Base-by-base conservation (phyloP, 169 alveolate species). In the Miamiensis avidus region DNA sequence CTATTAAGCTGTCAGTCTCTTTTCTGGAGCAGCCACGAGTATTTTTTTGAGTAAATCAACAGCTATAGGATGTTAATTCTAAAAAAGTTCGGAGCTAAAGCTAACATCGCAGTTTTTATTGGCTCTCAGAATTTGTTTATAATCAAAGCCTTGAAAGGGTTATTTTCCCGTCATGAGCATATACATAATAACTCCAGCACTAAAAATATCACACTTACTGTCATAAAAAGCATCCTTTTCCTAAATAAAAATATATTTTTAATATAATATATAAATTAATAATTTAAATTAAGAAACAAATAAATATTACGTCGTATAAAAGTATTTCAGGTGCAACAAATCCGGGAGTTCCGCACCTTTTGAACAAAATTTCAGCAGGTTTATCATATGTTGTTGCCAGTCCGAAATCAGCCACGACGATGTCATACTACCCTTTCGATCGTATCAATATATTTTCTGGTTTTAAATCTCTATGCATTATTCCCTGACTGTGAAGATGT, bases 301-400 rank as follows among this genome's bases (percentile, higher is more conserved):
- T 32, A 34, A 15, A 49, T 29, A 25, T 34, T 64, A 79, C 84
- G 30, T 79, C 31, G 31, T 81, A 86, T n/a, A 75, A 27, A 15
- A 93, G 75, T 0, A 93, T 78, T 76, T 93, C 96, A 32, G 93
- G 94, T 29, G 96, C 96, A 6, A 93, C 95, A 85, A 89, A 93
- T n/a, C 96, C 96, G 28, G 96, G 96, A 1, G 96, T 89, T 20
- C 96, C 96, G 64, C 96, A 93, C 73, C 93, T 82, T 31, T 91
- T 85, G 64, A 79, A 84, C n/a, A 93, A 74, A 16, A 87, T 82
- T 0, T 89, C 87, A 31, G 89, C 94, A 25, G 72, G 65, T 11
- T 49, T 49, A 25, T 85, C 78, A 4, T 92, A 82, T 84, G 82
- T 93, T 0, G 96, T 87, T 15, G 95, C 95, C 1, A 94, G 78